phyloP scores from a whole-genome alignment of 2,329 filamentous ascomycete species.

The Thyridium curvatum region DNA sequence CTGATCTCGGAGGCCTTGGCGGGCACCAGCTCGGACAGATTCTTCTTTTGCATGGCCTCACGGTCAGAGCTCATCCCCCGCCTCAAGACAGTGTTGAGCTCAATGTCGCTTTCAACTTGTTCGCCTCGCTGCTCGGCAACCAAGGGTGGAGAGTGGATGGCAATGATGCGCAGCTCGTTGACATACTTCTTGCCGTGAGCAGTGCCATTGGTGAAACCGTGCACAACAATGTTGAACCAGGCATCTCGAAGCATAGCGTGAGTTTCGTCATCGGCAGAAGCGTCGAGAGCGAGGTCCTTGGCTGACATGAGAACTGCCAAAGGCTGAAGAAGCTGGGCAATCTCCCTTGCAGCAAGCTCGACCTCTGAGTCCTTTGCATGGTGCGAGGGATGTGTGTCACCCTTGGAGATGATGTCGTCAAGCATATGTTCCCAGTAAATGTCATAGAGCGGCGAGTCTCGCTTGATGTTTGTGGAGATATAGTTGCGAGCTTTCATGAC shows the following conservation, averaged over 20 bases:
- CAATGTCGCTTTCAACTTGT: constrained; percentile 90
- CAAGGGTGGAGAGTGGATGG: constrained; percentile 79
- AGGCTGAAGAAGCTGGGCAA: constrained; percentile 79
- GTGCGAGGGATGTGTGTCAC: constrained; percentile 72
- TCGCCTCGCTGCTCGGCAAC: constrained; percentile 85
- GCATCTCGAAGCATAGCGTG: constrained; percentile 76
- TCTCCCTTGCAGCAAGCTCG: constrained; percentile 78
- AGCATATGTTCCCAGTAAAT: constrained; percentile 81
- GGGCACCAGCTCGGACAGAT: constrained; percentile 68
- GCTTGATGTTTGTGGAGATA: constrained; percentile 64
- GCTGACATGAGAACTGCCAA: constrained; percentile 77
- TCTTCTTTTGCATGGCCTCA: constrained; percentile 73
- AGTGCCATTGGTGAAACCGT: constrained; percentile 77
- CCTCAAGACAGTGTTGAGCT: constrained; percentile 87
- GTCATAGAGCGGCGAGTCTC: constrained; percentile 68
- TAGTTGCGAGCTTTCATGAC: constrained; percentile 75
- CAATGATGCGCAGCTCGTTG: constrained; percentile 75
- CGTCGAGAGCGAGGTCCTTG: constrained; percentile 47
- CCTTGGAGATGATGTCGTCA: constrained; percentile 83
- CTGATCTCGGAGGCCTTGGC: constrained; percentile 73
- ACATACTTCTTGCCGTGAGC: constrained; percentile 66
- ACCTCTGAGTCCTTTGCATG: constrained; percentile 71
- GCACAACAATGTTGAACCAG: constrained; percentile 97
- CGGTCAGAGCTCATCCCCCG: constrained; percentile 78
- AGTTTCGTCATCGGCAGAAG: constrained; percentile 57